These are phyloP conservation scores for Fraxinus quadrangulata DNA, from an alignment of 257 asterid species.

Conservation along the genomic window DNA sequence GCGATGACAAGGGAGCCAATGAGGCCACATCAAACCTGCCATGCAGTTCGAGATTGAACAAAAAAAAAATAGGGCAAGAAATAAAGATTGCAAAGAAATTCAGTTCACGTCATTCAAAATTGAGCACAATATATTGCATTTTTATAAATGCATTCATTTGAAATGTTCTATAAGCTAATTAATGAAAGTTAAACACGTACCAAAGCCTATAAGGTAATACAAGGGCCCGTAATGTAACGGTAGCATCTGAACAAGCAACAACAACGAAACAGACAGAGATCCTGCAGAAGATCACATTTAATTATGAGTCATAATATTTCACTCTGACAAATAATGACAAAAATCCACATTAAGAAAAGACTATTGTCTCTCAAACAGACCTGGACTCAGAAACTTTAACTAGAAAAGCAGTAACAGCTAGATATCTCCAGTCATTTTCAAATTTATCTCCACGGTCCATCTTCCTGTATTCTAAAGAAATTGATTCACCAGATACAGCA, in stretches of 20 bases:
- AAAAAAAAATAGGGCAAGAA: conserved; percentile 18
- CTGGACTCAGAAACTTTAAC: conserved; percentile 72
- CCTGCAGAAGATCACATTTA: conserved; percentile 49
- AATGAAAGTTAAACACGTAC: conserved; percentile 39
- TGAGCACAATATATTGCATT: conserved; percentile 11
- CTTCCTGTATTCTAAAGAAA: conserved; percentile 35
- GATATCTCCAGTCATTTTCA: conserved; percentile 96
- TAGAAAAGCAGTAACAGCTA: conserved; percentile 89
- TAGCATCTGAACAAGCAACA: conserved; percentile 95
- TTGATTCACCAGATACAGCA: conserved; percentile 34
- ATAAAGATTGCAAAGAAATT: not conserved
- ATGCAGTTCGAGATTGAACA: conserved; percentile 21
- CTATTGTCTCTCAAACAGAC: conserved; percentile 41
- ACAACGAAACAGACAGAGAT: conserved; percentile 69
- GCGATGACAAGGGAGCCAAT: conserved; percentile 61
- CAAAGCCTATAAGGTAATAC: conserved; percentile 80
- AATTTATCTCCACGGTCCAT: conserved; percentile 47
- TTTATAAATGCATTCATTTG: conserved; percentile 5
- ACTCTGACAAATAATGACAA: conserved; percentile 20
- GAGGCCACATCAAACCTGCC: conserved; percentile 92
- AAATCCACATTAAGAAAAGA: conserved; percentile 17
- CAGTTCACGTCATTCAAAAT: conserved; percentile 3
- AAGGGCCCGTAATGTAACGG: conserved; percentile 85
- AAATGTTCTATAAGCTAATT: conserved; percentile 18
- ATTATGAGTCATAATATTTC: conserved; percentile 12